A percentile compares a stretch with the other conserved stretches of the same genome.
Evolutionary conservation across 78 protist species (phyloP).

Genomic region (Polysphondylium violaceum): DNA sequence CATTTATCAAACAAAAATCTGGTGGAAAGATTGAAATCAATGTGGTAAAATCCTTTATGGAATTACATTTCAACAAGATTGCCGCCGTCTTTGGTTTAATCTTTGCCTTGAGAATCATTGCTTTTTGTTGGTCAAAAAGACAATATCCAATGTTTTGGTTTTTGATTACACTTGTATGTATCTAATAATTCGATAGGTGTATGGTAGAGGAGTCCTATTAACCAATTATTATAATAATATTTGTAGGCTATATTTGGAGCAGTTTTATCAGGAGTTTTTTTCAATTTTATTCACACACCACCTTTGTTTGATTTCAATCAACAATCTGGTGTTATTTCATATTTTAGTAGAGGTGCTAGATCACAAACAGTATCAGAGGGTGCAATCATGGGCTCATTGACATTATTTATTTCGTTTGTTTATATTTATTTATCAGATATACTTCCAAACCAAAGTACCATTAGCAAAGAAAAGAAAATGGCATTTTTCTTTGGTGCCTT

Average conservation of each 20-base stretch:
- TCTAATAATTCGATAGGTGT: background rate
- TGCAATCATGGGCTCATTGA: slow-evolving; percentile 53
- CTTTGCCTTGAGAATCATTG: slow-evolving; percentile 4
- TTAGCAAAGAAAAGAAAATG: background rate
- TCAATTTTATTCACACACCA: slow-evolving; percentile 57
- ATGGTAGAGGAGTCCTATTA: background rate
- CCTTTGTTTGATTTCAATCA: slow-evolving; percentile 32
- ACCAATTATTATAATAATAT: background rate
- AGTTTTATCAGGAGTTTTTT: slow-evolving; percentile 63
- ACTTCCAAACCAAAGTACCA: slow-evolving; percentile 31
- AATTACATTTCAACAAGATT: slow-evolving; percentile 1
- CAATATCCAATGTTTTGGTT: slow-evolving; percentile 29
- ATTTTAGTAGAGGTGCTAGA: slow-evolving; percentile 54
- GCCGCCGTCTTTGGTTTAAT: background rate
- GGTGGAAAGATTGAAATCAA: slow-evolving; percentile 38
- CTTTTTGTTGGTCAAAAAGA: background rate
- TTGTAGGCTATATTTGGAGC: slow-evolving; percentile 23
- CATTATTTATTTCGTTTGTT: slow-evolving; percentile 21
- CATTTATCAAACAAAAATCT: background rate
- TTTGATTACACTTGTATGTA: slow-evolving; percentile 22
- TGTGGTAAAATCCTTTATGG: slow-evolving; percentile 29
- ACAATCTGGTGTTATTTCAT: background rate
- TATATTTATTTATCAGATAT: slow-evolving; percentile 53
- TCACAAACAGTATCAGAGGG: slow-evolving; percentile 66
- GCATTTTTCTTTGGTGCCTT: background rate